Base-by-base conservation (phyloP, 768 basidiomycete genomes). In the Solioccasus polychromus region DNA sequence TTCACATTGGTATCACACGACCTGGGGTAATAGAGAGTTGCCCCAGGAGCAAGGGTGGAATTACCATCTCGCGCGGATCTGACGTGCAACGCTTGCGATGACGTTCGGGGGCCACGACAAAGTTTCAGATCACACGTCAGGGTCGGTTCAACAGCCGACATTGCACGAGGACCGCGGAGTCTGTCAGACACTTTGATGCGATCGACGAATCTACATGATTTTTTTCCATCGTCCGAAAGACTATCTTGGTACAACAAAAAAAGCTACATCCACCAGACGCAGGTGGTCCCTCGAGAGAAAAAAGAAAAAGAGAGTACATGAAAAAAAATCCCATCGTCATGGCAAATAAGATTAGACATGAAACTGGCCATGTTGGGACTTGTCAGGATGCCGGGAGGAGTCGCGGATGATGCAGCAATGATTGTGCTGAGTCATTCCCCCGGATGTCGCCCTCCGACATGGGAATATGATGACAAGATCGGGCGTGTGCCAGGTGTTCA, bases 11-110 rank as follows among this genome's bases (percentile, higher is more conserved):
- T 8, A 47, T 60, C 61, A 60, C 61, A 61, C 58, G 48, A 61
- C 61, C 55, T 52, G 61, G 61, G 60, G 60, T 61, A 61, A 61
- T 61, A 57, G 54, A 8, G 49, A 54, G 54, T n/a, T 52, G 47
- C 48, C 46, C 52, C 57, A 61, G 48, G 49, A 55, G 32, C 42
- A 38, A 48, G 28, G 31, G 31, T 15, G 31, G 19, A 50, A 52
- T 48, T 38, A 29, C 47, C 46, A 60, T 57, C 54, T 44, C 36
- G 47, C 43, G 42, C 54, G 61, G 60, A 61, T 63, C 61, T 48
- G 60, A 61, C 54, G 58, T 46, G 40, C 22, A 59, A 56, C 36
- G 35, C 40, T 15, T 48, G 29, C 40, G 31, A 44, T 52, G 60
- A 61, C 47, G 47, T 61, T 41, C 43, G 39, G 39, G 36, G 34